Evolutionary conservation across 108 stramenopile genomes (phyloP), one percentile per base, ranked within the genome.

Genomic region (Aurantiochytrium sp.): DNA sequence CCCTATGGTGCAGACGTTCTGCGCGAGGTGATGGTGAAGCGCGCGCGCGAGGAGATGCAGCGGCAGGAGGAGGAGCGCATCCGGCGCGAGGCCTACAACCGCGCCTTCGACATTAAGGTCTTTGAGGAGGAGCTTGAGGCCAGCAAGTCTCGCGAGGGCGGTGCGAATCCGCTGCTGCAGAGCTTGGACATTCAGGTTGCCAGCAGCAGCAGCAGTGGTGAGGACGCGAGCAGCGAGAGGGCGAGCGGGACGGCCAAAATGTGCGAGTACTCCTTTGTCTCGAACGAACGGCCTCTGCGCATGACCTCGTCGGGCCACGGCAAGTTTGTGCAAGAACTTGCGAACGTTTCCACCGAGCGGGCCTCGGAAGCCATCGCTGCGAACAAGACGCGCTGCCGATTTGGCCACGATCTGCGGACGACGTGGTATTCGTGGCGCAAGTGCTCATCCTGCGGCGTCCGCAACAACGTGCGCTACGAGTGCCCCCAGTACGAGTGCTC

Each of bases 51-150:
- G 37, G 86, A 89, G 41, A 50, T 85, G 50, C 10, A 34, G 17
- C 53, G 50, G 0, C 2, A 21, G n/a, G 34, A 55, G 69, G 89
- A 89, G 41, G 89, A 89, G 86, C 53, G 55, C 5, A 42, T 89
- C 10, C 89, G 89, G 5, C 39, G 85, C n/a, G 81, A 86, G 50
- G 89, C 89, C 12, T 89, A 89, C 65, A 42, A 55, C 24, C 81
- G 53, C 24, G 89, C 85, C 39, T 48, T 86, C 6, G 89, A 89
- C 52, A 52, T 89, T 4, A 89, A 89, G 41, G 31, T 86, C 32
- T 89, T 89, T 54, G 86, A 89, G 65, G 89, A 89, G 52, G 89
- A 89, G 68, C 86, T 89, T 10, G 55, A 86, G 86, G 86, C 89
- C 32, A 86, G 86, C 50, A 81, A 85, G 73, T 36, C 31, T 30